phyloP scores from a whole-genome alignment of 208 protist species.

The Tetramitus jugosus region DNA sequence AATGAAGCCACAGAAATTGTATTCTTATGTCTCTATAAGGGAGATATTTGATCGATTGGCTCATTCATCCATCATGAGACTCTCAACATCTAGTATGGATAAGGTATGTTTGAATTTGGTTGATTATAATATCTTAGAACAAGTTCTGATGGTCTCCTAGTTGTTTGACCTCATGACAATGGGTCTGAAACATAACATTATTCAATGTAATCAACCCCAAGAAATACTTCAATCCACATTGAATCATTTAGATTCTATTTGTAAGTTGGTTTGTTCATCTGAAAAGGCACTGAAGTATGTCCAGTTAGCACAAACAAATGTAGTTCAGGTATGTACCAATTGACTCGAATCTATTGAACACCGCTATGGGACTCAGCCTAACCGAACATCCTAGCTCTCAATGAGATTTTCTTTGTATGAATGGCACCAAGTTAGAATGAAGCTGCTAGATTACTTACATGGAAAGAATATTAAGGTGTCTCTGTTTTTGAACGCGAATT shows the following conservation, averaged over 20 bases:
- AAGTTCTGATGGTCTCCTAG: constrained; percentile 21
- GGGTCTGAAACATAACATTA: constrained; percentile 77
- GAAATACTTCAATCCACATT: constrained; percentile 70
- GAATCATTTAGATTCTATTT: constrained; percentile 65
- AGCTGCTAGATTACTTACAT: background rate
- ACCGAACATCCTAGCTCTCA: background rate
- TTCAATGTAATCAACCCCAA: constrained; percentile 56
- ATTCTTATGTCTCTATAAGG: constrained; percentile 47
- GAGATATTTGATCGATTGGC: constrained; percentile 66
- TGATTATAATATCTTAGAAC: background rate
- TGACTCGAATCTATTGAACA: too few relatives aligned
- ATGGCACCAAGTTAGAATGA: background rate
- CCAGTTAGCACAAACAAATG: too few relatives aligned
- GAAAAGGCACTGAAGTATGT: background rate
- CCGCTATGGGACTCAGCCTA: background rate
- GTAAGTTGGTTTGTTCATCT: background rate
- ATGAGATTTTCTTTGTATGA: background rate
- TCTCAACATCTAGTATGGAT: constrained; percentile 65
- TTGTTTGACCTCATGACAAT: constrained; percentile 81
- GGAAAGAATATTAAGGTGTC: constrained; percentile 13
- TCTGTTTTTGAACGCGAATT: background rate
- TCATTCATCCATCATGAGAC: constrained; percentile 66
- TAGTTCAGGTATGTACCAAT: too few relatives aligned
- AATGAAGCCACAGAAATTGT: constrained; percentile 66
- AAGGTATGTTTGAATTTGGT: constrained; percentile 55